Evolutionary conservation across 306 rosid genomes (phyloP).

Genomic region (Sechiopsis laciniata): DNA sequence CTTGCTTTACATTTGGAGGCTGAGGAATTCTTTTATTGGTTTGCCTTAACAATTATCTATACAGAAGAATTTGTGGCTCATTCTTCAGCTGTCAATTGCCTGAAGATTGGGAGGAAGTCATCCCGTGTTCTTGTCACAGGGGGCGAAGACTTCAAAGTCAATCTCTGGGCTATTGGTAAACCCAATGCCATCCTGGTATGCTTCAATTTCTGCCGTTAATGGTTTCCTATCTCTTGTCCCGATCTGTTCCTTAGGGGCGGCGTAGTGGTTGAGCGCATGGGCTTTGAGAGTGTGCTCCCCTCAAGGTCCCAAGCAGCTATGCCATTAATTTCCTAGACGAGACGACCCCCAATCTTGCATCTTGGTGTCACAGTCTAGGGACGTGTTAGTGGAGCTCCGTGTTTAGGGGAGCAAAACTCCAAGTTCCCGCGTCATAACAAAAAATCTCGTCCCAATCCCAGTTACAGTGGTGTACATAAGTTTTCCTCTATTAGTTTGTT

Average conservation of each 20-base stretch:
- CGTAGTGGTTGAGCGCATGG: no score
- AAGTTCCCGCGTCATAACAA: no score
- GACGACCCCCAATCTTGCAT: no score
- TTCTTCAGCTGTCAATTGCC: constrained; percentile 88
- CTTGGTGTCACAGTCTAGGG: no score
- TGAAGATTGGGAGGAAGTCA: constrained; percentile 87
- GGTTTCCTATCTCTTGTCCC: not conserved
- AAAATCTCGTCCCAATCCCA: no score
- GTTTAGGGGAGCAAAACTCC: no score
- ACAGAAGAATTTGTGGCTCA: constrained; percentile 99
- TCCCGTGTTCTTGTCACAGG: constrained; percentile 97
- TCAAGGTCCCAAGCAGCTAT: no score
- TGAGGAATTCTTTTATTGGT: constrained; percentile 12
- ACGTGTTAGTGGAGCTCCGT: no score
- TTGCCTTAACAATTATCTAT: constrained; percentile 53
- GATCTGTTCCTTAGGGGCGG: no score
- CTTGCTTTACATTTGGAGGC: constrained; percentile 6
- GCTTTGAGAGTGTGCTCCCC: not conserved
- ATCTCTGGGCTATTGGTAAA: constrained; percentile 99
- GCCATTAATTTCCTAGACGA: no score
- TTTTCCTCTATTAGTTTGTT: not conserved
- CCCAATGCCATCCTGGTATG: constrained; percentile 93
- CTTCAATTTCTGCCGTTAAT: constrained; percentile 12
- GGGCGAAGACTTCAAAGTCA: constrained; percentile 98
- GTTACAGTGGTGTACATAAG: not conserved